Evolutionary conservation across 352 stramenopile species (phyloP), one percentile per base, ranked within the genome.

Genomic region (Aphanomyces stellatus): DNA sequence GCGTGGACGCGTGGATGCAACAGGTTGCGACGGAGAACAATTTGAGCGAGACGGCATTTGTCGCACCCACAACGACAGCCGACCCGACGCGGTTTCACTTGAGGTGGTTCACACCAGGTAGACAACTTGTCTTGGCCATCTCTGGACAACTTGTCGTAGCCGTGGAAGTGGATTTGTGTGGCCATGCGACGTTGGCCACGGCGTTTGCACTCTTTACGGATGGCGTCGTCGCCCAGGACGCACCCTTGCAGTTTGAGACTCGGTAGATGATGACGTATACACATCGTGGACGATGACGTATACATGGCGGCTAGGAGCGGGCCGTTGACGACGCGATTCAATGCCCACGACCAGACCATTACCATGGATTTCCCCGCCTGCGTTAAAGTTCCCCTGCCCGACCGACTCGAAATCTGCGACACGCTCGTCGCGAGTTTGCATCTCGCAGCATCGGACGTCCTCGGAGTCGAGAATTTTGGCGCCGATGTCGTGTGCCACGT

Each of bases 21-120:
- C 75, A 70, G 11, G 86, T 98, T 24, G 91, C 87, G 25, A 79
- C 79, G 53, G 89, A 98, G 72, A 96, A 96, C 65, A 97, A 98
- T 68, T 69, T 98, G 25, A 90, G 82, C 34, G 89, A 98, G 72
- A 98, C 94, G 17, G 91, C 90, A 13, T 98, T 90, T 74, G 70
- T 91, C 62, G 87, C 74, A 17, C 72, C 46, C 34, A 53, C 46
- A 13, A 22, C 46, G 46, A 43, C n/a, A n/a, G 66, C 42, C 34
- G 25, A 49, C 17, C 30, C 13, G n/a, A 55, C 28, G 1, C 66
- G 78, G 62, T 88, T 77, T 37, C 75, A 85, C 53, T 64, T 90
- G 55, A 73, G 76, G 13, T 90, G 79, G 81, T 90, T 90, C 51
- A 82, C 76, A 1, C 79, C 81, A 70, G 69, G 78, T 87, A 72